These are phyloP conservation scores for Venturia effusa DNA, from an alignment of 2,329 filamentous ascomycete genomes.

Conservation along the genomic window DNA sequence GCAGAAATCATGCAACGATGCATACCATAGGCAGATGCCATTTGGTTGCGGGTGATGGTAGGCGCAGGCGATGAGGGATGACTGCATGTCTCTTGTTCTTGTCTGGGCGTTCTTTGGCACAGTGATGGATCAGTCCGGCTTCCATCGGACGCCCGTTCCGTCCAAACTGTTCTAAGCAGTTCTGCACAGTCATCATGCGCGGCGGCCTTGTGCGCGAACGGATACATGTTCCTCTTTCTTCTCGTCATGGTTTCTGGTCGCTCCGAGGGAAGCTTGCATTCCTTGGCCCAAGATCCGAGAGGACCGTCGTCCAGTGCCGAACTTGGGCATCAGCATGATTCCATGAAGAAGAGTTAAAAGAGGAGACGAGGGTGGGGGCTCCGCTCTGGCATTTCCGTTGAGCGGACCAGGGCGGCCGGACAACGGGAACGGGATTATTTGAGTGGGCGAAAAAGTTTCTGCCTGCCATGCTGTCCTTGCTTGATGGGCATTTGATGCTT, in stretches of 20 bases:
- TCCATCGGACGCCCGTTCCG: background rate
- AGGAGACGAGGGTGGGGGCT: conserved; percentile 1
- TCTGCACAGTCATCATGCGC: background rate
- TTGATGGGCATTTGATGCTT: background rate
- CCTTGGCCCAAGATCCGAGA: background rate
- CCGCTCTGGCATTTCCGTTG: background rate
- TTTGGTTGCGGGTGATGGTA: background rate
- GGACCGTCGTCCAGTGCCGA: background rate
- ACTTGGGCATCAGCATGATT: background rate
- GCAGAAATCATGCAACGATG: background rate
- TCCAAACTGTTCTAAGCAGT: background rate
- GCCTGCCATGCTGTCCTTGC: background rate
- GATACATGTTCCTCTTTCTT: background rate
- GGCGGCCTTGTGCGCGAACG: background rate
- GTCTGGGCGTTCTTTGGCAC: background rate
- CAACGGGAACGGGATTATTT: background rate
- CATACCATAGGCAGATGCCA: background rate
- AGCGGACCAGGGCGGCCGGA: background rate
- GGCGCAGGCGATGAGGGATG: background rate
- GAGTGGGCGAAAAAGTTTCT: background rate
- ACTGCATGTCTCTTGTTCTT: background rate
- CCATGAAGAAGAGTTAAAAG: background rate
- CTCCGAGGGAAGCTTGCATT: background rate
- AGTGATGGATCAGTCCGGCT: background rate
- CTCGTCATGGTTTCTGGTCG: background rate